Evolutionary conservation across 2,329 filamentous ascomycete genomes (phyloP).

Genomic region (Talaromyces sp.): DNA sequence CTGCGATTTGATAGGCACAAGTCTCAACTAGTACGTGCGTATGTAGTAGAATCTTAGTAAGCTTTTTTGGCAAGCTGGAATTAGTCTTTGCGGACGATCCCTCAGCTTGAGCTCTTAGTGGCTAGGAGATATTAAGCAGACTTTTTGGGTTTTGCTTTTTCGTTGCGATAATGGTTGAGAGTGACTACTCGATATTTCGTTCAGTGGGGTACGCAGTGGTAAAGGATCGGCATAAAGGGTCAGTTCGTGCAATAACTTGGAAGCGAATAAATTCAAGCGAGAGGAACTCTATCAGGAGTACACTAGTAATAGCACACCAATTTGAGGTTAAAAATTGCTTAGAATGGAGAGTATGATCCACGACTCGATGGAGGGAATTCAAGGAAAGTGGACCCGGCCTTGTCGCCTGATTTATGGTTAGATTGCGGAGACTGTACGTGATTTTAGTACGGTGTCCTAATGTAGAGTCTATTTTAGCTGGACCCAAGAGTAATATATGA

Average conservation of each 20-base stretch:
- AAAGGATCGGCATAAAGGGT: background rate
- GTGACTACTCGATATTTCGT: background rate
- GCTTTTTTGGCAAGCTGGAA: background rate
- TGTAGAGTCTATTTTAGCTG: background rate
- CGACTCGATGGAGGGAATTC: background rate
- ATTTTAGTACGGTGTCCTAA: background rate
- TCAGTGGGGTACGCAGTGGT: background rate
- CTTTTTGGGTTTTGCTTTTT: background rate
- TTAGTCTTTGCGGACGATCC: background rate
- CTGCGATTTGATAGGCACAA: background rate
- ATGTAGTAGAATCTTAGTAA: background rate
- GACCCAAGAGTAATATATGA: background rate
- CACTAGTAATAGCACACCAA: too few species aligned
- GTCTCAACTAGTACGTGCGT: background rate
- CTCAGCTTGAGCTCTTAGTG: background rate
- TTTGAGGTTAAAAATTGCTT: background rate
- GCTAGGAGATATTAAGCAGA: background rate
- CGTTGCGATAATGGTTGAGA: background rate
- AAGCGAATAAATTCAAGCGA: background rate
- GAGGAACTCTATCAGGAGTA: background rate
- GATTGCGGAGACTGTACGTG: background rate
- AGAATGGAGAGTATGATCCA: background rate
- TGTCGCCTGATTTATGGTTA: background rate
- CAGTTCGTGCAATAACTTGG: background rate
- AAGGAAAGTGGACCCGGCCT: conserved; percentile 10